Evolutionary conservation across 495 filamentous ascomycete species (phyloP), one percentile per base, ranked within the genome.

Genomic region (Aspergillus haitiensis): DNA sequence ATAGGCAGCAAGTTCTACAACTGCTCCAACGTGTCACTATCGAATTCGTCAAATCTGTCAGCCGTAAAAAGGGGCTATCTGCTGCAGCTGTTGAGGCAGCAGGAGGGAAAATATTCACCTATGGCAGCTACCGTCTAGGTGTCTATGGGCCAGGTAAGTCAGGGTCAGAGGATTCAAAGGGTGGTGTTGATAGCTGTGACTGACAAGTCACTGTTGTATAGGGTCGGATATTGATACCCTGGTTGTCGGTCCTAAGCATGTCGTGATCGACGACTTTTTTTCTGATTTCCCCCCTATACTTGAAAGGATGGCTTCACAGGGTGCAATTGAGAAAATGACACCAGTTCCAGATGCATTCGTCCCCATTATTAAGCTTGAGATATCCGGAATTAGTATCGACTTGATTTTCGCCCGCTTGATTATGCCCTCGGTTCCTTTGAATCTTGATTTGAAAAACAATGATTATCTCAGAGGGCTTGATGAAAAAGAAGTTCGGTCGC

Each of bases 171-270:
- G 9, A 21, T 37, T 12, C 13, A 33, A 11, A 36, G 11, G 6
- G 21, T 15, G 12, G 1, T 3, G 15, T n/a, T 6, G 15, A 13
- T 27, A 1, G 16, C 13, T 3, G 21, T 15, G 37, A 32, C 39
- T 73, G 46, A 67, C 45, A 6, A 15, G 13, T 27, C 18, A n/a
- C 56, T 53, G 8, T 64, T n/a, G 42, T 12, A 42, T 40, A 85
- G 91, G 90, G 47, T 97, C 95, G 36, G 94, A 98, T 84, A 97
- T 98, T 65, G 94, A 98, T 75, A 98, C 94, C 13, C 84, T 98
- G 15, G 84, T 97, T 40, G 88, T 96, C 33, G 92, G 85, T 32
- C 94, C 94, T 15, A 91, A 89, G 68, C 91, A 97, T 63, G 87
- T 98, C 42, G 78, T 82, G 11, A 85, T 87, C 48, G 87, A 93